Evolutionary conservation across 1,284 basidiomycete species (phyloP).

Genomic region (Trametes polyzona): DNA sequence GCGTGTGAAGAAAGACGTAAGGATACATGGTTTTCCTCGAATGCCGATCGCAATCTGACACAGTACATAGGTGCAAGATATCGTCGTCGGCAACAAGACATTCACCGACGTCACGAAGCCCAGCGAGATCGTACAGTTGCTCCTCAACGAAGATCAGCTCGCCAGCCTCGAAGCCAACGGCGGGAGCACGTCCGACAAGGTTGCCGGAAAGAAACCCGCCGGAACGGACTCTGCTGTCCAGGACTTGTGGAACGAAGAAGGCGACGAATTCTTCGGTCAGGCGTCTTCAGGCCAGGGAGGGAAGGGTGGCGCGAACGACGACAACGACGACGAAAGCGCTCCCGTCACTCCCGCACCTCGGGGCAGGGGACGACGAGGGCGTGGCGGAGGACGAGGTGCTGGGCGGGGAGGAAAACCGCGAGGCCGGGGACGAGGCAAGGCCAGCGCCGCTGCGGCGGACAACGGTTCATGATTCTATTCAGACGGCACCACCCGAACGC

Average conservation of each 20-base stretch:
- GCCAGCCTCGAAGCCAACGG: constrained; percentile 57
- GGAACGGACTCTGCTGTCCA: constrained; percentile 49
- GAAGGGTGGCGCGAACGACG: constrained; percentile 27
- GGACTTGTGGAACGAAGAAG: constrained; percentile 83
- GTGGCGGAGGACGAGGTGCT: constrained; percentile 53
- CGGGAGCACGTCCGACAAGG: constrained; percentile 44
- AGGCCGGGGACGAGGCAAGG: constrained; percentile 31
- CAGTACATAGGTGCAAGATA: constrained; percentile 86
- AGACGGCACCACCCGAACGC: constrained; percentile 7
- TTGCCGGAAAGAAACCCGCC: constrained; percentile 42
- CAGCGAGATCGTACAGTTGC: constrained; percentile 94
- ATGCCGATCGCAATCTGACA: neutral
- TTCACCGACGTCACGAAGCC: constrained; percentile 92
- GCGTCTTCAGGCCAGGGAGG: constrained; percentile 22
- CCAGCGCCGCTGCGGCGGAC: constrained; percentile 15
- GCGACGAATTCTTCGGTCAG: constrained; percentile 81
- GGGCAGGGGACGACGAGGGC: constrained; percentile 50
- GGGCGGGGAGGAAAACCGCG: constrained; percentile 23
- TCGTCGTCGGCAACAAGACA: constrained; percentile 97
- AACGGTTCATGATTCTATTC: constrained; percentile 24
- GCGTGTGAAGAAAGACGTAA: constrained; percentile 92
- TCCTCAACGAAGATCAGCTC: constrained; percentile 93
- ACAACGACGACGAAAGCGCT: constrained; percentile 42
- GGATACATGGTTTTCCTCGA: constrained; percentile 34
- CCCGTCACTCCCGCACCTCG: constrained; percentile 32